Percentiles rank a stretch among this genome's conserved stretches.
These are phyloP conservation scores for Cordyceps fumosorosea DNA, from an alignment of 2,329 filamentous ascomycete genomes.

Conservation along the genomic window DNA sequence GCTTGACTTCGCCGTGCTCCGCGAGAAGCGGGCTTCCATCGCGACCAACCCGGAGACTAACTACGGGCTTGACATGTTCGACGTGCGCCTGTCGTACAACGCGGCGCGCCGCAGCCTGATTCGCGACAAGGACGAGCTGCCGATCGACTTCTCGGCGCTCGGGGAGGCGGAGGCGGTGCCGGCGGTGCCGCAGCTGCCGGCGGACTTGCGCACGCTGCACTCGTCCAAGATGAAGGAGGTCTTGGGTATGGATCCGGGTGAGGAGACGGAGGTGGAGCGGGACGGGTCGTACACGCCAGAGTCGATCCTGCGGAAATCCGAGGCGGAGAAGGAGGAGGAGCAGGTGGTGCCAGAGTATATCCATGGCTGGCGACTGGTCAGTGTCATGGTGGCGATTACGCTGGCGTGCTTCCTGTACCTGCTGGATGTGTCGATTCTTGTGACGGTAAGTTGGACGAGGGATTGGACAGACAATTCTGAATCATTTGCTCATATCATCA, in stretches of 20 bases:
- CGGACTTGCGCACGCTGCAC: slow-evolving; percentile 5
- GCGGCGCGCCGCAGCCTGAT: slow-evolving; percentile 11
- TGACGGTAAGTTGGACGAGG: slow-evolving; percentile 32
- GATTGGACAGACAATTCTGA: not conserved
- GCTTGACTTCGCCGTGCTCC: slow-evolving; percentile 11
- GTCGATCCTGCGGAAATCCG: slow-evolving; percentile 9
- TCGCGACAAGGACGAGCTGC: slow-evolving; percentile 9
- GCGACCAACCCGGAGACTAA: slow-evolving; percentile 4
- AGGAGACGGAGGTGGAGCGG: slow-evolving; percentile 7
- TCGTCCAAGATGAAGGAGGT: slow-evolving; percentile 12
- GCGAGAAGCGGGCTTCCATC: slow-evolving; percentile 7
- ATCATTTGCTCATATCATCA: not conserved
- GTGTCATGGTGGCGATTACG: slow-evolving; percentile 32
- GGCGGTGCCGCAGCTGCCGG: not conserved
- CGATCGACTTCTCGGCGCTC: slow-evolving; percentile 1
- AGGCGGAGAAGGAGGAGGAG: slow-evolving; percentile 8
- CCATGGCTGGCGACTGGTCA: slow-evolving; percentile 25
- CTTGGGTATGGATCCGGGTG: slow-evolving; percentile 9
- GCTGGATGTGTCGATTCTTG: slow-evolving; percentile 47
- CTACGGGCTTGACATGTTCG: slow-evolving; percentile 10
- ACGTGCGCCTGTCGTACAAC: slow-evolving; percentile 11
- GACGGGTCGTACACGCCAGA: slow-evolving; percentile 4
- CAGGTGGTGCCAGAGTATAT: slow-evolving; percentile 15
- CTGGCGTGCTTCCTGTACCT: slow-evolving; percentile 41
- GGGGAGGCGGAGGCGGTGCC: not conserved